Base-by-base conservation (phyloP, 306 rosid genomes). In the Rosa chinensis region DNA sequence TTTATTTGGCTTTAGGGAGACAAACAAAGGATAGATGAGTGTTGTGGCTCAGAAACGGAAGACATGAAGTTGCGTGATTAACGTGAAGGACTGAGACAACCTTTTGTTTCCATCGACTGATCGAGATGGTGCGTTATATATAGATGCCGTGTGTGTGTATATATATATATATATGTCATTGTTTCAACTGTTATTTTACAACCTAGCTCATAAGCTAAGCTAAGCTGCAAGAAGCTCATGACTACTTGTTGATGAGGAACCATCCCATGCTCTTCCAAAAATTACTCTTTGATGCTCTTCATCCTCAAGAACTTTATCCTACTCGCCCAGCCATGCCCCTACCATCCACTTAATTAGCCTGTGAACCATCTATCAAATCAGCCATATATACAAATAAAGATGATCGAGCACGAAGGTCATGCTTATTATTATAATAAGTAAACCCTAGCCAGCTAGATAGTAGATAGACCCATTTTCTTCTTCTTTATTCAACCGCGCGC, bases 11-110 rank as follows among this genome's bases (percentile, higher is more conserved):
- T 32, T 32, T 13, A 14, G 20, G 69, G 45, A 49, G 77, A 66
- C 68, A 67, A 77, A 75, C 48, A 79, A 55, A 58, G 73, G n/a
- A 78, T 44, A 14, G 20, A 49, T 32, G 55, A 77, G 35, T 59
- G 82, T 35, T 35, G 70, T 35, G 44, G 72, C 76, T 49, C 52
- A 40, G 48, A 75, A 72, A 70, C 56, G 43, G 45, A 81, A 83
- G 86, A 80, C 78, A 81, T 56, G 95, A 85, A 85, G 82, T 20
- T 32, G 93, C 90, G 86, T 87, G 93, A 89, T 84, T 89, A 87
- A 89, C 91, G 93, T 89, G 96, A 87, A 39, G 79, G 84, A 78
- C 72, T 61, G 52, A 67, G 75, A 87, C 75, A 83, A 3, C 18
- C 5, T 67, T 39, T 39, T 40, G 48, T 67, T 37, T 37, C 13